Evolutionary conservation across 1,284 basidiomycete species (phyloP), one percentile per base, ranked within the genome.

Genomic region (Chondrostereum purpureum): DNA sequence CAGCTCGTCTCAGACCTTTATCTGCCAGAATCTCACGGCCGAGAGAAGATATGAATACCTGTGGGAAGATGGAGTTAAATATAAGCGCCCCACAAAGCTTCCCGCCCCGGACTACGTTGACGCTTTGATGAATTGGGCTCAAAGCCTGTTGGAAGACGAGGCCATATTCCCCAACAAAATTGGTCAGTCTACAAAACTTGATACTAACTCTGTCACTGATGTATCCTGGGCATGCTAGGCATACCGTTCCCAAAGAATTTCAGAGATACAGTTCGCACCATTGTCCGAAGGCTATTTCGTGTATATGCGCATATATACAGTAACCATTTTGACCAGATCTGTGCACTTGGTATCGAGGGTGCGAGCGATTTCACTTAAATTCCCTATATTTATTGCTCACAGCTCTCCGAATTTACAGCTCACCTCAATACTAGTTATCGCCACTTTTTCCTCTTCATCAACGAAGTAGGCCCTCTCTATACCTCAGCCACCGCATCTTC

Each of bases 271-370:
- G 86, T 97, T 51, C 88, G 92, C 63, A 92, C 91, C 12, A 93
- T 99, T 49, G 79, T 94, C 47, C 78, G 96, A 43, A 78, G 96
- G 19, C 68, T 99, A 40, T 99, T 99, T 77, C 78, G 96, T 12
- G 90, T 99, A 35, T 99, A 99, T 61, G 96, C 94, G 17, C 96
- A 99, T 65, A 84, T 99, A 58, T 99, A 99, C 73, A 96, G 95
- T 74, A 94, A 94, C 57, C 96, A 99, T 67, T 99, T 99, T 65
- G 95, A 98, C 58, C 95, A 98, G 60, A 92, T 99, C 50, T 99
- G 95, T 64, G 96, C 95, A 5, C 70, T 99, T 41, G 93, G 93
- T 12, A 97, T 99, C 50, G 96, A 99, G 78, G 93, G 93, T 95
- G 53, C 43, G 72, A 54, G 22, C 10, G 38, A 20, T 47, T 37